phyloP scores from a whole-genome alignment of 208 protist genomes.

The Crithidia sp. region DNA sequence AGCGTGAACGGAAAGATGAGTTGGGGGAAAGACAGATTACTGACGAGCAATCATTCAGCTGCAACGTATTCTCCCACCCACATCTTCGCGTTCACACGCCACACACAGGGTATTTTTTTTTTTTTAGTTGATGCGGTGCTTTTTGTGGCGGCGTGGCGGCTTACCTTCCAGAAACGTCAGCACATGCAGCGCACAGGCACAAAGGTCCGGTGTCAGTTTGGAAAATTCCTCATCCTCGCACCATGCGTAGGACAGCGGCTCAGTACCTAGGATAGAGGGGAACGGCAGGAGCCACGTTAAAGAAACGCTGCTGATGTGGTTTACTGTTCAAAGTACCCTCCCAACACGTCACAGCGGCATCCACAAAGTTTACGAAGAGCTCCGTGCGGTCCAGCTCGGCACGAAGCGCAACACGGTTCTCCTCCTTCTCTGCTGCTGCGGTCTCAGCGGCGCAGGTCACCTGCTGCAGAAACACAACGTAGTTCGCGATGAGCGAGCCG shows the following conservation, averaged over 20 bases:
- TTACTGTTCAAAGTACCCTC: not conserved
- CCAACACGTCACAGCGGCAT: slow-evolving; percentile 5
- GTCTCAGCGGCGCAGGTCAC: slow-evolving; percentile 9
- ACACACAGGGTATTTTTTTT: not conserved
- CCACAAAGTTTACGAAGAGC: slow-evolving; percentile 25
- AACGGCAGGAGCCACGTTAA: slow-evolving; percentile 10
- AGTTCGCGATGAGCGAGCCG: slow-evolving; percentile 62
- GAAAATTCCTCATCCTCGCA: slow-evolving; percentile 9
- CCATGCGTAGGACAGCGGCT: slow-evolving; percentile 7
- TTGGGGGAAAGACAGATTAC: no score
- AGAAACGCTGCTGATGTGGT: not conserved
- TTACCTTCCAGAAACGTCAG: slow-evolving; percentile 63
- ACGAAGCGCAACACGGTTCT: slow-evolving; percentile 6
- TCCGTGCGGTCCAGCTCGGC: slow-evolving; percentile 20
- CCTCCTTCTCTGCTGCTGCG: not conserved
- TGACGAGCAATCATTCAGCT: no score
- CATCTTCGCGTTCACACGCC: not conserved
- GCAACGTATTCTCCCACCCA: no score
- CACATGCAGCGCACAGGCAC: slow-evolving; percentile 43
- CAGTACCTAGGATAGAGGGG: not conserved
- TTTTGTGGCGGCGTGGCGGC: slow-evolving; percentile 53
- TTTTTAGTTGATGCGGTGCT: slow-evolving; percentile 74
- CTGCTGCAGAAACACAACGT: slow-evolving; percentile 54
- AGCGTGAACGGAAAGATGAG: no score
- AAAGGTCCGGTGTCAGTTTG: slow-evolving; percentile 40